A percentile compares a stretch with the other conserved stretches of the same genome.
Conservation (phyloP, 1,139 yeast genomes). For the Taphrina populina region DNA sequence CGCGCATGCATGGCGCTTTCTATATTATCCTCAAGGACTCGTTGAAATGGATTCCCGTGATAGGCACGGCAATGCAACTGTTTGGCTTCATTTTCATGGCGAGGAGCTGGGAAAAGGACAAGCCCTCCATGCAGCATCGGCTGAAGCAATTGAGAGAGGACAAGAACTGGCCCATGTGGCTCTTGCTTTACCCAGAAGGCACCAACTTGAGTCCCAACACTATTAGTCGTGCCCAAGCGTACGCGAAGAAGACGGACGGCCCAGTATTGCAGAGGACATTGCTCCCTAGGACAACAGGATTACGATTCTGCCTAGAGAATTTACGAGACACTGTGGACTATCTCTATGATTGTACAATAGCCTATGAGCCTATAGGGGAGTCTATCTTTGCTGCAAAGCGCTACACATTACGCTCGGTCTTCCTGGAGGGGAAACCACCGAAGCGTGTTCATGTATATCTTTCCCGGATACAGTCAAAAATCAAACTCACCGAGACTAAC, state of each 20-base stretch:
- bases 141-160: constrained; percentile 11
- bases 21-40: constrained; percentile 79
- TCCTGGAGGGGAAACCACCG: constrained; percentile 72
- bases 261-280: constrained; percentile 58
- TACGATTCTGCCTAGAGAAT: constrained; percentile 63
- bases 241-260: constrained; percentile 54
- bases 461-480: neutral
- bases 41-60: constrained; percentile 65
- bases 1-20: constrained; percentile 61
- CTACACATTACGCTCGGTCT: constrained; percentile 64
- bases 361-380: constrained; percentile 64
- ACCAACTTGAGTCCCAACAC: constrained; percentile 77
- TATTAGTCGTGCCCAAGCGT: constrained; percentile 56
- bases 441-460: constrained; percentile 53
- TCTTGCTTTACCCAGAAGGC: constrained; percentile 90
- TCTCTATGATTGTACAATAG: constrained; percentile 81
- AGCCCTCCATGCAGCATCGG: constrained; percentile 56
- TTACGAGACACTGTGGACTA: constrained; percentile 61
- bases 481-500: neutral
- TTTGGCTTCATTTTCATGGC: constrained; percentile 58
- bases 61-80: constrained; percentile 85
- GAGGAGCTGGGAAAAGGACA: constrained; percentile 74
- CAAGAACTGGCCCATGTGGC: constrained; percentile 48
- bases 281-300: constrained; percentile 79
- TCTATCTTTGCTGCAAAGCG: constrained; percentile 75